Evolutionary conservation across 257 asterid species (phyloP).

Genomic region (Primulina huaijiensis): DNA sequence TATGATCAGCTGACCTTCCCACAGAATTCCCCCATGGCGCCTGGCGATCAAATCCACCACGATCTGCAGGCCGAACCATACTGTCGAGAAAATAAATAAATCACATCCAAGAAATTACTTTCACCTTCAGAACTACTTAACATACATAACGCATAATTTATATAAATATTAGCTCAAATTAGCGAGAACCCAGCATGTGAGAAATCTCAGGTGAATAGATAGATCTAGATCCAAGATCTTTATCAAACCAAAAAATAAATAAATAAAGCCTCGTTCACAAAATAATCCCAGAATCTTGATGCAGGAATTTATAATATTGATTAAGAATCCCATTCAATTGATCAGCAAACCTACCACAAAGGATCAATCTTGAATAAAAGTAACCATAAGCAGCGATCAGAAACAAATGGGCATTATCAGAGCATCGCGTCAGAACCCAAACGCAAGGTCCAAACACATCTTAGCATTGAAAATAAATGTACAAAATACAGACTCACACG

Average conservation of each 20-base stretch:
- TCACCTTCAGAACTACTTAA: not conserved
- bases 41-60: slow-evolving; percentile 62
- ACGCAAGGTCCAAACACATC: slow-evolving; percentile 7
- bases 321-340: not conserved
- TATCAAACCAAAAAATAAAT: not conserved
- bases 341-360: not conserved
- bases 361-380: slow-evolving; percentile 8
- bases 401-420: not conserved
- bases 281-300: slow-evolving; percentile 1
- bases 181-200: not conserved
- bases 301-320: slow-evolving; percentile 4
- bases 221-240: slow-evolving; percentile 29
- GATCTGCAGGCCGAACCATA: slow-evolving; percentile 60
- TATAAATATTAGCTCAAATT: not conserved
- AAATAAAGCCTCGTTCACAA: slow-evolving; percentile 7
- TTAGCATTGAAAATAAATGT: not conserved
- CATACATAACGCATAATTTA: not conserved
- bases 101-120: not conserved
- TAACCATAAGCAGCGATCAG: slow-evolving; percentile 6
- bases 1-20: slow-evolving; percentile 58
- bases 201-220: not conserved
- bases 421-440: slow-evolving; percentile 8
- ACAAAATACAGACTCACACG: slow-evolving; percentile 45
- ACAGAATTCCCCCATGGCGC: slow-evolving; percentile 63
- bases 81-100: slow-evolving; percentile 37